phyloP scores from a whole-genome alignment of 805 yeast genomes.

The Wickerhamiella kazuoi region DNA sequence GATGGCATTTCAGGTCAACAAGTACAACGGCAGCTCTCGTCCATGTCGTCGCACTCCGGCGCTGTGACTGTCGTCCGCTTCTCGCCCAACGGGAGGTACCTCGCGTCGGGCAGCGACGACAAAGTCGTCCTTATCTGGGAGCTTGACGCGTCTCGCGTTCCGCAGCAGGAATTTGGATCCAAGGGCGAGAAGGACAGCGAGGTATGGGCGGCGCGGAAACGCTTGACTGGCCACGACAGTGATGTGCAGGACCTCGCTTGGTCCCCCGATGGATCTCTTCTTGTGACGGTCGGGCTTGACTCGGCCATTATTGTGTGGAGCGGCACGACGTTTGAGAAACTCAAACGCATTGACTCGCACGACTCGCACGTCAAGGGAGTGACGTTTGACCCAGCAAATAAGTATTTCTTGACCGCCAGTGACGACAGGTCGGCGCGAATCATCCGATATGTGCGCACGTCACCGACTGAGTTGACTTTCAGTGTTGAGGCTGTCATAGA shows the following conservation, averaged over 20 bases:
- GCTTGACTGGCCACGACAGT: conserved; percentile 91
- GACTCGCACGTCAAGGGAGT: conserved; percentile 93
- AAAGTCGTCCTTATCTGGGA: conserved; percentile 86
- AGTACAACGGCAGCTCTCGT: conserved; percentile 40
- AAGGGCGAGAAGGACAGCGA: conserved; percentile 49
- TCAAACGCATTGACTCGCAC: conserved; percentile 79
- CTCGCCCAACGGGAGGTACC: conserved; percentile 76
- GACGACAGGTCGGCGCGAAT: conserved; percentile 87
- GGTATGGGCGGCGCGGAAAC: conserved; percentile 85
- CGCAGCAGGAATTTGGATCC: conserved; percentile 51
- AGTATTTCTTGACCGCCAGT: conserved; percentile 90
- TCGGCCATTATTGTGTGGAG: conserved; percentile 87
- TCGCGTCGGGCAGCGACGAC: conserved; percentile 94
- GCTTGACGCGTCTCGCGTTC: conserved; percentile 47
- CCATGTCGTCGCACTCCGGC: conserved; percentile 92
- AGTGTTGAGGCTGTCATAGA: conserved; percentile 68
- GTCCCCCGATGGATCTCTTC: conserved; percentile 84
- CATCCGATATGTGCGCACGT: conserved; percentile 63
- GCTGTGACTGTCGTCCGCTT: conserved; percentile 89
- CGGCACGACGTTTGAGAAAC: conserved; percentile 76
- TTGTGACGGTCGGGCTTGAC: conserved; percentile 90
- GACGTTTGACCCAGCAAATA: conserved; percentile 94
- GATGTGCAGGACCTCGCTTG: conserved; percentile 96
- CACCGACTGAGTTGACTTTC: conserved; percentile 54
- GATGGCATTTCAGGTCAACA: neutral